phyloP scores from a whole-genome alignment of 495 filamentous ascomycete genomes.

The Penicillium paxilli region DNA sequence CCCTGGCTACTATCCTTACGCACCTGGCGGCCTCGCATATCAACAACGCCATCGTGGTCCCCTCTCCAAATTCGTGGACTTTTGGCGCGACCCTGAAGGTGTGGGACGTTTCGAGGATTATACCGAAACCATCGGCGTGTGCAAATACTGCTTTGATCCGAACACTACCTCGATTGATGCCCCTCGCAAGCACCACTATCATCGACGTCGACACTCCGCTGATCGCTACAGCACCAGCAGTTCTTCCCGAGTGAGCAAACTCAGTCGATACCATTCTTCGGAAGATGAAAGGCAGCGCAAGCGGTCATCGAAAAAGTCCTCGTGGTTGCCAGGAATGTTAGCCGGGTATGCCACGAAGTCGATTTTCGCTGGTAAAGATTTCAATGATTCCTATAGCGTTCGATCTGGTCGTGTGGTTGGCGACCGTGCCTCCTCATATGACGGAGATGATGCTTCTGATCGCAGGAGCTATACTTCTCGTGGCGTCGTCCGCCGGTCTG shows the following conservation, averaged over 20 bases:
- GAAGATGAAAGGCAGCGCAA: constrained; percentile 52
- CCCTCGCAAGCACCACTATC: constrained; percentile 64
- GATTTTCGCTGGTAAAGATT: constrained; percentile 52
- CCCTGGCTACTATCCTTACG: constrained; percentile 24
- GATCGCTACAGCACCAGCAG: constrained; percentile 46
- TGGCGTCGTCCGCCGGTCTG: constrained; percentile 37
- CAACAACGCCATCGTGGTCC: constrained; percentile 53
- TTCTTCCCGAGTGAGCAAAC: constrained; percentile 52
- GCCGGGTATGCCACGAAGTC: constrained; percentile 57
- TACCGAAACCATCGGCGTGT: constrained; percentile 70
- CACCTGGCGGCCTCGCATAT: constrained; percentile 38
- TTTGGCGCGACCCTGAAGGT: constrained; percentile 67
- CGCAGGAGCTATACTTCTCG: constrained; percentile 47
- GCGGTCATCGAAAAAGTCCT: constrained; percentile 37
- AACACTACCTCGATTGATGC: constrained; percentile 59
- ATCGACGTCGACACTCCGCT: constrained; percentile 37
- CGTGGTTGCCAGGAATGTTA: constrained; percentile 55
- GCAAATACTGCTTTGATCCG: constrained; percentile 67
- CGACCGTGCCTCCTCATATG: constrained; percentile 32
- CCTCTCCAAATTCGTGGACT: constrained; percentile 57
- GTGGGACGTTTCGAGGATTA: constrained; percentile 73
- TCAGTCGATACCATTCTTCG: constrained; percentile 57
- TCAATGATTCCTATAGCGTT: constrained; percentile 60
- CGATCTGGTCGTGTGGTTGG: constrained; percentile 44
- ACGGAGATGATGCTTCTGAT: constrained; percentile 38